Percentiles rank a stretch among this genome's conserved stretches.
phyloP scores from a whole-genome alignment of 179 eudicot species.

The Vitellaria paradoxa region DNA sequence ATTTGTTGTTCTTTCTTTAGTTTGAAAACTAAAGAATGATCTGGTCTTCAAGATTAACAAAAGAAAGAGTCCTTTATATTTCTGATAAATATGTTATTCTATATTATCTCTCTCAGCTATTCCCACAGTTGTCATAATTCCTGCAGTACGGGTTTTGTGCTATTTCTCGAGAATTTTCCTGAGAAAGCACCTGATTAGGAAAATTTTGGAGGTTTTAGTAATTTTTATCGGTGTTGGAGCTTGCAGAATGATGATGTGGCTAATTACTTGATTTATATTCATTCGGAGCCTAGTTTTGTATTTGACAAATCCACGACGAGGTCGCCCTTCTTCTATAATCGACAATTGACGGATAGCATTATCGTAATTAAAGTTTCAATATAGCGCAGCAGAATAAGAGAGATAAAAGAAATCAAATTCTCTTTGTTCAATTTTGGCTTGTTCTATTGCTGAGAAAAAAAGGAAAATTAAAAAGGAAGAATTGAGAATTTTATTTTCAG shows the following conservation, averaged over 20 bases:
- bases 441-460: neutral
- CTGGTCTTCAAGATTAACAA: too few species aligned
- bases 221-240: constrained; percentile 5
- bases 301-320: constrained; percentile 75
- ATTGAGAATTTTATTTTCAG: neutral
- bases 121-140: constrained; percentile 56
- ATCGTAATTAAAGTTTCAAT: constrained; percentile 15
- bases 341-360: constrained; percentile 66
- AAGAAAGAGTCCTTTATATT: too few species aligned
- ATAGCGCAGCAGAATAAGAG: neutral
- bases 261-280: constrained; percentile 56
- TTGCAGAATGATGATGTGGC: constrained; percentile 67
- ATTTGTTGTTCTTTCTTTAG: too few species aligned
- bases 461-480: neutral
- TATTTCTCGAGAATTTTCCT: neutral
- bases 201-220: constrained; percentile 8
- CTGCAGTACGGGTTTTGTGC: constrained; percentile 63
- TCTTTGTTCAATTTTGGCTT: neutral
- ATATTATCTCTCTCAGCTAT: constrained; percentile 44
- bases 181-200: neutral
- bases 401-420: neutral
- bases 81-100: too few species aligned
- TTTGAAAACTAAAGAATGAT: too few species aligned
- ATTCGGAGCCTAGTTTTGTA: constrained; percentile 80
- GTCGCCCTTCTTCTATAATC: constrained; percentile 62